Conservation (phyloP, 2,329 filamentous ascomycete species). For the Stemphylium beticola region DNA sequence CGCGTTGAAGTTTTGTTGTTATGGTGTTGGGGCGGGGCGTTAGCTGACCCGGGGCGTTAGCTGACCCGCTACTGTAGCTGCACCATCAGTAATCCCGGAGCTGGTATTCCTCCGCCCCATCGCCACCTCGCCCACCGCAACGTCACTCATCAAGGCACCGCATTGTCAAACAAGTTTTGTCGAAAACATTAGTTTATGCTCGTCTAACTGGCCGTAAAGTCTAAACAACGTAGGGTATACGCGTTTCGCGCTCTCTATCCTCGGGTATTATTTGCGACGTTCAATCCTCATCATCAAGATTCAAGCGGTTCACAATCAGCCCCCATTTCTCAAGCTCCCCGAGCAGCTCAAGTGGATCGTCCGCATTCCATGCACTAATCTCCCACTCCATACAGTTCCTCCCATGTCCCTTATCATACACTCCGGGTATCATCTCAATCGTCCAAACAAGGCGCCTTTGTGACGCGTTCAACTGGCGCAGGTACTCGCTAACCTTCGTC, state of each 20-base stretch:
- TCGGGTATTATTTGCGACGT: background rate
- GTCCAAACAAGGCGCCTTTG: conserved; percentile 31
- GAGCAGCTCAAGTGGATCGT: conserved; percentile 31
- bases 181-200: no score
- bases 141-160: background rate
- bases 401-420: conserved; percentile 24
- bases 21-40: no score
- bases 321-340: conserved; percentile 33
- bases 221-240: background rate
- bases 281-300: conserved; percentile 30
- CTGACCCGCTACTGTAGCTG: no score
- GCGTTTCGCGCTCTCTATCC: no score
- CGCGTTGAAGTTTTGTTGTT: no score
- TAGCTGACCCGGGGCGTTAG: no score
- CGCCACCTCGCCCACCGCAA: background rate
- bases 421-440: conserved; percentile 31
- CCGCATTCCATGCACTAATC: conserved; percentile 32
- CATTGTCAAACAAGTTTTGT: no score
- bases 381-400: conserved; percentile 31
- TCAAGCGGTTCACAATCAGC: conserved; percentile 28
- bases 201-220: no score
- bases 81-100: background rate
- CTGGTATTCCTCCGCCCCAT: background rate
- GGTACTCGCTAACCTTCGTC: conserved; percentile 27
- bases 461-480: conserved; percentile 26